Evolutionary conservation across 139 green algal genomes (phyloP), one percentile per base, ranked within the genome.

Genomic region (Nannochloris sp.): DNA sequence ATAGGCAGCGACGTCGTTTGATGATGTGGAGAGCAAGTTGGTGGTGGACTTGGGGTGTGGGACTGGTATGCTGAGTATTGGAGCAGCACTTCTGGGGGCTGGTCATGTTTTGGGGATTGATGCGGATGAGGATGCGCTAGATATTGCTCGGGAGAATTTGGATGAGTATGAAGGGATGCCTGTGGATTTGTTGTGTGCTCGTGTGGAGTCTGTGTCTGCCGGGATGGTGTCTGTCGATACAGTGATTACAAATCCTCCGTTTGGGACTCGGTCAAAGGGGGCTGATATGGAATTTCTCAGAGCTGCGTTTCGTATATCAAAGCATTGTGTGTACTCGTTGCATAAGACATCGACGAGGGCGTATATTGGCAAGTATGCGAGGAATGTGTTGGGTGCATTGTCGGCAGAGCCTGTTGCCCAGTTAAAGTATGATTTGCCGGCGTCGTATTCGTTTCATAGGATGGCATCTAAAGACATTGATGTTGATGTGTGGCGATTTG

Each of bases 211-310:
- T 50, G 45, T 17, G 16, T 50, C n/a, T 53, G 46, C 61, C 49
- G 59, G 87, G 49, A 56, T 59, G 25, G 61, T 88, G 40, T 55
- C 51, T 23, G 83, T 82, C 30, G 86, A 96, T 69, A 87, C 77
- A 0, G 92, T 98, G 1, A 72, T 98, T 37, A 97, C 87, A 78
- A 98, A 97, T 75, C 90, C 92, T 6, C 92, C 92, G 2, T 98
- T 98, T 81, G 92, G 92, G 8, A 96, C 92, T 8, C 70, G 82
- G 4, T 53, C 49, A 3, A 92, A 94, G 66, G 90, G 91, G 0
- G 91, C 85, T 2, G 92, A 97, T 74, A 78, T 92, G 66, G 77
- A 81, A n/a, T 97, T 97, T 49, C 68, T 97, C 30, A 13, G 68
- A 6, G 72, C 77, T 25, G 92, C 87, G 9, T 85, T 92, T 62